phyloP scores from a whole-genome alignment of 2,329 filamentous ascomycete genomes.

The Fusarium sp. region DNA sequence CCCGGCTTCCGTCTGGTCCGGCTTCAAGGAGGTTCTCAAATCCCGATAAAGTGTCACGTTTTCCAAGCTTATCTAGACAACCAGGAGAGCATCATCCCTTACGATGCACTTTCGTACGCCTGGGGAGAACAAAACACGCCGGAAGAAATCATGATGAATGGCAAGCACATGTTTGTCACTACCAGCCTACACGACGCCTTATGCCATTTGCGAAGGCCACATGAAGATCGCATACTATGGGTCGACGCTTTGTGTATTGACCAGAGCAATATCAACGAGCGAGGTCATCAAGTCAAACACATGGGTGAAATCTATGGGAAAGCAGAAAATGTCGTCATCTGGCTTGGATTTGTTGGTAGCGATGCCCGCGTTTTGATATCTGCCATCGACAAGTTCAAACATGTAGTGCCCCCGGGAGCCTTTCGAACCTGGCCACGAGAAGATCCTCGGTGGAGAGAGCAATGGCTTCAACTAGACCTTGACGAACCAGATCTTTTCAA shows the following conservation, averaged over 20 bases:
- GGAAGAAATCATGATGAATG: background rate
- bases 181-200: background rate
- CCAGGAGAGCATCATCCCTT: background rate
- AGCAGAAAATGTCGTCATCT: background rate
- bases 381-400: background rate
- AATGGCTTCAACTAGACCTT: background rate
- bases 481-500: accelerated
- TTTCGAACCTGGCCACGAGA: background rate
- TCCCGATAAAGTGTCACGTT: background rate
- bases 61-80: conserved; percentile 4
- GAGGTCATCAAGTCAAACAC: conserved; percentile 9
- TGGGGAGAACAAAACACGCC: background rate
- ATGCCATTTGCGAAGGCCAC: accelerated
- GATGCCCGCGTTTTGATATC: accelerated
- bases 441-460: background rate
- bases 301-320: conserved; percentile 20
- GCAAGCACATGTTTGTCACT: background rate
- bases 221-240: conserved; percentile 12
- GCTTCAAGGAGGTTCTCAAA: background rate
- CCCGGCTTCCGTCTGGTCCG: background rate
- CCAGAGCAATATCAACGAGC: conserved; percentile 16
- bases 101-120: conserved; percentile 19
- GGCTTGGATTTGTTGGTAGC: background rate
- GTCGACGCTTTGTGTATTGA: conserved; percentile 28
- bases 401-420: accelerated